Evolutionary conservation across 176 grass and related monocot genomes (phyloP), one percentile per base, ranked within the genome.

Genomic region (Stipa capillata): DNA sequence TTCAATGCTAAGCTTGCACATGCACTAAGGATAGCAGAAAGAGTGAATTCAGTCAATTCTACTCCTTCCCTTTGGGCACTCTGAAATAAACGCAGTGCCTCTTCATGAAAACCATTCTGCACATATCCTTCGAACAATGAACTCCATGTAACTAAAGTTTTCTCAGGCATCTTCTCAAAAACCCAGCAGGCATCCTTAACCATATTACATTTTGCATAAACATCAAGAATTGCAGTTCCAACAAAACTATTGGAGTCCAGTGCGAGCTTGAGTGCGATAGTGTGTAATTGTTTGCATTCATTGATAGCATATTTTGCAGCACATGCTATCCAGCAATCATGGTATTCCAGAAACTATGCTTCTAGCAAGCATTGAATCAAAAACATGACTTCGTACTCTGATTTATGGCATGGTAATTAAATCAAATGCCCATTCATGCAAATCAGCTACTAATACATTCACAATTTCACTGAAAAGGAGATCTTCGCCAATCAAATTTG

Each of bases 261-360:
- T 41, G 85, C 88, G 70, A 83, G 60, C 29, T 89, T 94, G 21
- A 84, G 42, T 8, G 86, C 77, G 37, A 94, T 51, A 78, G 76
- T 51, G 32, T 94, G 92, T 59, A 89, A 74, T 51, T 94, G 83
- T 67, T 73, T 83, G 65, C 88, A 91, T 72, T 91, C 80, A n/a
- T 24, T 44, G 21, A 69, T 57, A 82, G 86, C 92, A 86, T 21
- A 84, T 75, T 73, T 78, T 49, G 80, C 83, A 74, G 88, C 88
- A 74, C 88, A 88, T 52, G 88, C 85, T 91, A 85, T 70, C 82
- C 82, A 77, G 85, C 72, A 84, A 94, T 91, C 85, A 94, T 91
- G 65, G 92, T 88, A 74, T 90, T 91, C 92, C 92, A 91, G 86
- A 91, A 32, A 94, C 83, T 41, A 66, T 77, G 67, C 76, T 91